Evolutionary conservation across 495 filamentous ascomycete species (phyloP), one percentile per base, ranked within the genome.

Genomic region (Trichodelitschia bisporula): DNA sequence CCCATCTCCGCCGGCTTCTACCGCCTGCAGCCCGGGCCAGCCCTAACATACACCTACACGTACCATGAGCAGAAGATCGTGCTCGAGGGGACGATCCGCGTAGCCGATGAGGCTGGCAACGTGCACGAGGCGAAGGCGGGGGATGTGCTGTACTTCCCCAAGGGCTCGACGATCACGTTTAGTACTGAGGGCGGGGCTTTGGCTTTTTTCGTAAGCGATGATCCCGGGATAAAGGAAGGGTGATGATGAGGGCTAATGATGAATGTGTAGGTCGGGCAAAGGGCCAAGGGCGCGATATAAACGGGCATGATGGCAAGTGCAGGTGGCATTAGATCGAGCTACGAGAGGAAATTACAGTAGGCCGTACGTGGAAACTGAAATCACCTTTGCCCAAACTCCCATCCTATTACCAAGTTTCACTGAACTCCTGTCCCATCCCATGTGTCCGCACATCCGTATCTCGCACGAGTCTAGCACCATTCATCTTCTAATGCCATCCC

Each of bases 21-120:
- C 53, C 64, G 72, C 13, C 55, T 78, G 16, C 69, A 77, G 41
- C 72, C 72, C 36, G 72, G 74, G 35, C 71, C 70, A 1, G 69
- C 70, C 1, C 61, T 80, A 31, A 62, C 74, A 15, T 79, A 79
- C 48, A 64, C 56, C 19, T 78, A 80, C 44, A 69, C 61, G 26
- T 82, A 79, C 46, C 62, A 78, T 38, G 75, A 78, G 52, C 76
- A 65, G 64, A 77, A 78, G 55, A 75, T 80, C 37, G 74, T 80
- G 37, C 51, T 83, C 4, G 74, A 82, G 40, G 76, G 76, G 30
- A 61, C 66, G 38, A 77, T 74, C 39, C 64, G 73, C 38, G 77
- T 83, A 39, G 56, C 57, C 4, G 70, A 76, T 47, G 72, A 72
- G 51, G 62, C 60, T 4, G 73, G 71, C 16, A 62, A 72, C 40